Conservation (phyloP, 345 rosid genomes). For the Euphorbia tirucalli region DNA sequence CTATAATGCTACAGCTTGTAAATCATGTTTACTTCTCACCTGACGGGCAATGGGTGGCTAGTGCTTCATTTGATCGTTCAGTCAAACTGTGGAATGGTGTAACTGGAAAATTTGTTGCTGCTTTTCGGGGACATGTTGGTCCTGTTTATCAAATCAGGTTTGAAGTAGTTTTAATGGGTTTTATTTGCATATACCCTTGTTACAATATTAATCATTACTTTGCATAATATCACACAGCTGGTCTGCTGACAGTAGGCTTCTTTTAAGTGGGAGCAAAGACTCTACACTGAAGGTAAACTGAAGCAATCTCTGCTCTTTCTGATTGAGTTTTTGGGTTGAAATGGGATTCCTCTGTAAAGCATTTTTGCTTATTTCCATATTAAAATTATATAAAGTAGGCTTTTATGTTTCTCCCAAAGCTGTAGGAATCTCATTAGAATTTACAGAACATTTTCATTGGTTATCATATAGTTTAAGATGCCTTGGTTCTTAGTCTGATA, state of each 20-base stretch:
- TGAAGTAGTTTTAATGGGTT: constrained; percentile 12
- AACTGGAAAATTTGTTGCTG: constrained; percentile 80
- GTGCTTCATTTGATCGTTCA: constrained; percentile 94
- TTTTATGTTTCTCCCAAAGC: too few relatives aligned
- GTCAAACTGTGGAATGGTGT: constrained; percentile 90
- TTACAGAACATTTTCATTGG: too few relatives aligned
- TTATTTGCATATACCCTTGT: background rate
- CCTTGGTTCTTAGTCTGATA: background rate
- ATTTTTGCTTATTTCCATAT: background rate
- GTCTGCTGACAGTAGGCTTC: constrained; percentile 97
- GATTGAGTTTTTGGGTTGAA: background rate
- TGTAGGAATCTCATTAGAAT: too few relatives aligned
- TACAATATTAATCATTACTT: constrained; percentile 13
- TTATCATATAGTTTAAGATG: background rate
- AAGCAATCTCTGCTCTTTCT: background rate
- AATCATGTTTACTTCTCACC: constrained; percentile 96
- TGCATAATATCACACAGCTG: constrained; percentile 49
- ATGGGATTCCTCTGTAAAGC: background rate
- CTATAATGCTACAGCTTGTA: constrained; percentile 62
- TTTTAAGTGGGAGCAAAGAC: constrained; percentile 95
- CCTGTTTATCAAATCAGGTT: constrained; percentile 93
- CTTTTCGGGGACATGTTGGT: constrained; percentile 89
- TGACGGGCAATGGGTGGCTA: constrained; percentile 93
- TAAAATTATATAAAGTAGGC: too few relatives aligned
- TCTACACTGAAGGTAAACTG: constrained; percentile 78